These are phyloP conservation scores for Penicillium sp. DNA, from an alignment of 2,329 filamentous ascomycete species.

Conservation along the genomic window DNA sequence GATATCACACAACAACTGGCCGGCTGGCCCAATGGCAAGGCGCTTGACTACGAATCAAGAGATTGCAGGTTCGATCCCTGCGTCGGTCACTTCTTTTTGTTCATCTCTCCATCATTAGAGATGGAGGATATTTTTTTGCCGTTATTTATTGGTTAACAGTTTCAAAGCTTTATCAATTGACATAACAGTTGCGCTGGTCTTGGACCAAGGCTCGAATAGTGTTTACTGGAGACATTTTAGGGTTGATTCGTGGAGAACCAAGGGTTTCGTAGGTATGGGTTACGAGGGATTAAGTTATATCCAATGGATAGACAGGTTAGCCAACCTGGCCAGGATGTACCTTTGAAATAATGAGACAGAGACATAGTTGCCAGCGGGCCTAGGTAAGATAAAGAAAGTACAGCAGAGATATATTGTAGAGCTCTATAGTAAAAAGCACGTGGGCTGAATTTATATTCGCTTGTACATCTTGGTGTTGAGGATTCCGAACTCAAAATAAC, in stretches of 20 bases:
- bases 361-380: neutral
- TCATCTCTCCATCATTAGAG: neutral
- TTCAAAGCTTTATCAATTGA: neutral
- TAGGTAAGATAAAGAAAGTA: neutral
- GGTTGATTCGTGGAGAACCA: too few species aligned
- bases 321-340: neutral
- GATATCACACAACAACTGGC: constrained; percentile 1
- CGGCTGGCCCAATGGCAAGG: constrained; percentile 50
- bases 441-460: too few species aligned
- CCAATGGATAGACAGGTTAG: too few species aligned
- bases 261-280: neutral
- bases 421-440: too few species aligned
- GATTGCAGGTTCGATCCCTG: constrained; percentile 50
- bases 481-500: too few species aligned
- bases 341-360: neutral
- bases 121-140: neutral
- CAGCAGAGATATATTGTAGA: neutral
- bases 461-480: too few species aligned
- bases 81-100: constrained; percentile 34
- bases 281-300: neutral
- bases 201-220: too few species aligned
- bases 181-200: too few species aligned
- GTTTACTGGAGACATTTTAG: neutral
- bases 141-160: neutral
- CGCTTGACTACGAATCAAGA: constrained; percentile 54